A percentile compares a stretch with the other conserved stretches of the same genome.
Conservation (phyloP, 179 eudicot species). For the Drosera spatulata region DNA sequence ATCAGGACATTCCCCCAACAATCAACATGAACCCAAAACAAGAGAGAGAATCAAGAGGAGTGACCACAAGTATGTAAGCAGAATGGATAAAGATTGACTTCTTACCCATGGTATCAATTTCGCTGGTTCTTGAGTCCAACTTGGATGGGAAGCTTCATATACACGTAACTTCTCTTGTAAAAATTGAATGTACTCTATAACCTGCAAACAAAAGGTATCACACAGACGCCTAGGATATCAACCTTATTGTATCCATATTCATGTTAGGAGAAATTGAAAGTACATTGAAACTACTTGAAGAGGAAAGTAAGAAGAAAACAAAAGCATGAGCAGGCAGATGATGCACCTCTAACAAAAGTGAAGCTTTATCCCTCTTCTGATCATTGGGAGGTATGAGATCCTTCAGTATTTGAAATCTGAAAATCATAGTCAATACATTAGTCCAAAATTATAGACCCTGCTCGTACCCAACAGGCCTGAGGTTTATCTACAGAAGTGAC, state of each 20-base stretch:
- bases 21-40: too few species aligned
- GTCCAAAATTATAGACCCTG: too few species aligned
- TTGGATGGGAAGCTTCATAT: conserved; percentile 66
- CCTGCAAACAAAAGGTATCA: conserved; percentile 27
- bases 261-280: background rate
- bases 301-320: background rate
- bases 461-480: too few species aligned
- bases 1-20: too few species aligned
- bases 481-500: too few species aligned
- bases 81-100: background rate
- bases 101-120: conserved; percentile 71
- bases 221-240: background rate
- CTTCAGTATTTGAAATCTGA: too few species aligned
- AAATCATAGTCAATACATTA: too few species aligned
- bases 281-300: too few species aligned
- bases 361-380: conserved; percentile 90
- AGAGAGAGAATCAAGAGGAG: too few species aligned
- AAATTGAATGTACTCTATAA: conserved; percentile 74
- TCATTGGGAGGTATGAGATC: conserved; percentile 7
- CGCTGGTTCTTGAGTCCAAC: conserved; percentile 63
- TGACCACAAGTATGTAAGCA: too few species aligned
- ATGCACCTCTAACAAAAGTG: conserved; percentile 80
- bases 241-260: background rate
- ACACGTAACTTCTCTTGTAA: conserved; percentile 64
- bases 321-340: background rate